A percentile compares a stretch with the other conserved stretches of the same genome.
These are phyloP conservation scores for Ascocoryne sarcoides DNA, from an alignment of 2,329 filamentous ascomycete species.

Conservation along the genomic window DNA sequence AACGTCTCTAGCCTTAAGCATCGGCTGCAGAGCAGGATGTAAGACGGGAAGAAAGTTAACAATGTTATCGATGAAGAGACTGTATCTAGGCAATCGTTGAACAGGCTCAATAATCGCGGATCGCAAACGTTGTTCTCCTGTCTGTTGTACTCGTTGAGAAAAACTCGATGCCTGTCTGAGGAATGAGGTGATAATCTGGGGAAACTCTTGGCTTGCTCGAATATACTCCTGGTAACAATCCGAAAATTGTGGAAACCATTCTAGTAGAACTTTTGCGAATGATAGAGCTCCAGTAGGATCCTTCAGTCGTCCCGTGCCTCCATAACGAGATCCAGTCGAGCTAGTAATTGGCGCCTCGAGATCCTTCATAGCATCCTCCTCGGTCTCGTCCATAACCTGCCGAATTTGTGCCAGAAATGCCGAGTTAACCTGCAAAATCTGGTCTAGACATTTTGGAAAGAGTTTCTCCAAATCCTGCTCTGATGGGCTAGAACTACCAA, in stretches of 20 bases:
- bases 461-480: constrained; percentile 64
- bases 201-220: constrained; percentile 78
- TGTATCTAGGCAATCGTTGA: constrained; percentile 88
- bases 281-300: constrained; percentile 71
- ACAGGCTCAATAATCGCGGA: constrained; percentile 95
- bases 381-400: constrained; percentile 70
- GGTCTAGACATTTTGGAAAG: constrained; percentile 73
- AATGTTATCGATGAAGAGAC: constrained; percentile 93
- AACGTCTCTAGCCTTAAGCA: constrained; percentile 85
- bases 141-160: constrained; percentile 67
- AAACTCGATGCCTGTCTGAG: constrained; percentile 77
- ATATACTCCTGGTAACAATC: constrained; percentile 92
- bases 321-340: constrained; percentile 38
- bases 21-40: constrained; percentile 72
- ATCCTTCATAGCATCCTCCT: constrained; percentile 69
- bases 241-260: constrained; percentile 90
- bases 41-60: constrained; percentile 74
- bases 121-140: constrained; percentile 82
- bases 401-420: constrained; percentile 71
- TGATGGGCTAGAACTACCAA: constrained; percentile 60
- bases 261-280: constrained; percentile 72
- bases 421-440: constrained; percentile 74
- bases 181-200: constrained; percentile 69
- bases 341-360: constrained; percentile 52
- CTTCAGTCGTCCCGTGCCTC: constrained; percentile 39